Percentiles rank a stretch among this genome's conserved stretches.
phyloP scores from a whole-genome alignment of 768 basidiomycete species.

The Lactarius quietus region DNA sequence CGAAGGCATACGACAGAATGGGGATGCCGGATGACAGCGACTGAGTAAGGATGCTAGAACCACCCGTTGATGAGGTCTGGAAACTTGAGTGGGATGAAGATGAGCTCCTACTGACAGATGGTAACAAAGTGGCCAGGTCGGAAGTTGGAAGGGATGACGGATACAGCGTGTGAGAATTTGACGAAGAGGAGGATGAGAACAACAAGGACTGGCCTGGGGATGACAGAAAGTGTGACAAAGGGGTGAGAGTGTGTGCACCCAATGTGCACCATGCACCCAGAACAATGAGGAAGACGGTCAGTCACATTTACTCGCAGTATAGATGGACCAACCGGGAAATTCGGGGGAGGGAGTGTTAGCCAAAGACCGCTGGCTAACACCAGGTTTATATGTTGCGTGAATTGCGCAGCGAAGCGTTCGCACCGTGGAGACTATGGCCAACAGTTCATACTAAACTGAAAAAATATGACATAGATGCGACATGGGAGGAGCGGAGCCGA shows the following conservation, averaged over 20 bases:
- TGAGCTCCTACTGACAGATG: slow-evolving; percentile 5
- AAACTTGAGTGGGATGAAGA: slow-evolving; percentile 15
- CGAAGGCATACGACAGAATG: slow-evolving; percentile 2
- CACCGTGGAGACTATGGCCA: neutral
- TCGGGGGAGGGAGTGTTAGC: neutral
- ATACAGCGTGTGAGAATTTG: neutral
- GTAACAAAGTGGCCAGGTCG: slow-evolving; percentile 1
- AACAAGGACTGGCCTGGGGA: neutral
- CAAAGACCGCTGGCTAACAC: neutral
- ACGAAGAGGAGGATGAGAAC: slow-evolving; percentile 1
- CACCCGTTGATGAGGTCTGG: neutral
- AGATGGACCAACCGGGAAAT: neutral
- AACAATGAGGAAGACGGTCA: neutral
- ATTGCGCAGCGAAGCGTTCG: neutral
- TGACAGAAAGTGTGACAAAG: neutral
- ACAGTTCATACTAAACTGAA: neutral
- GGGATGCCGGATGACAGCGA: slow-evolving; percentile 4
- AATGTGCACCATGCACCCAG: neutral
- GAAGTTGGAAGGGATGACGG: neutral
- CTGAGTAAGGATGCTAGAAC: slow-evolving; percentile 7
- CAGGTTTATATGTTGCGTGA: neutral
- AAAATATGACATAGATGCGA: neutral
- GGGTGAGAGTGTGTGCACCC: neutral
- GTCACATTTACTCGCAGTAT: neutral
- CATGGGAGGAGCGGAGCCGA: neutral